These are phyloP conservation scores for Amylocystis lapponica DNA, from an alignment of 768 basidiomycete genomes.

Conservation along the genomic window DNA sequence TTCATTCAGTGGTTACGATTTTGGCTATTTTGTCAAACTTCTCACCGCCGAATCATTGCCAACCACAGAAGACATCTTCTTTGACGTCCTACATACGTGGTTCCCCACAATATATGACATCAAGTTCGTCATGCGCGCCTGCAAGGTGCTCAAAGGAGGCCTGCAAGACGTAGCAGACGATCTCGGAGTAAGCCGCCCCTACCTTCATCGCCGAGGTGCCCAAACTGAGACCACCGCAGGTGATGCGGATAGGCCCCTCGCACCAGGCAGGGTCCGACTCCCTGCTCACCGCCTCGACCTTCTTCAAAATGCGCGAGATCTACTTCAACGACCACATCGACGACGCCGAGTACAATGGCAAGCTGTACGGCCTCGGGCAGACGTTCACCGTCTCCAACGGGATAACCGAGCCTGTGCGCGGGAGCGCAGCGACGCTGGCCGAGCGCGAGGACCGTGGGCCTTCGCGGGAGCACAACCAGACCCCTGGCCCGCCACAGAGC, in stretches of 20 bases:
- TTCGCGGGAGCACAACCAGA: slow-evolving; percentile 51
- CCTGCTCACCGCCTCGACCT: slow-evolving; percentile 86
- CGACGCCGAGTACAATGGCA: slow-evolving; percentile 74
- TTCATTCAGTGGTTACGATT: slow-evolving; percentile 85
- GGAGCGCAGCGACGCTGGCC: slow-evolving; percentile 69
- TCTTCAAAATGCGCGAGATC: slow-evolving; percentile 91
- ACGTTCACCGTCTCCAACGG: slow-evolving; percentile 69
- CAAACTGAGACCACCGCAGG: slow-evolving; percentile 37
- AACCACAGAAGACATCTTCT: slow-evolving; percentile 84
- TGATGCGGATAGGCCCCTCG: slow-evolving; percentile 81
- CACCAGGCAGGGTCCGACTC: slow-evolving; percentile 99
- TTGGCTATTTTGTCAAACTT: slow-evolving; percentile 96
- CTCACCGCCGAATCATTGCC: slow-evolving; percentile 84
- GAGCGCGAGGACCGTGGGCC: slow-evolving; percentile 65
- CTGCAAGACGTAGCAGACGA: slow-evolving; percentile 96
- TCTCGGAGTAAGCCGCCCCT: slow-evolving; percentile 62
- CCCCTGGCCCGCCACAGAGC: slow-evolving; percentile 41
- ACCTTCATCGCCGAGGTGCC: neutral
- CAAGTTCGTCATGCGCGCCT: slow-evolving; percentile 91
- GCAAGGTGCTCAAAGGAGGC: slow-evolving; percentile 78
- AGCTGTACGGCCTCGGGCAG: slow-evolving; percentile 78
- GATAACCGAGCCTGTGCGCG: slow-evolving; percentile 56
- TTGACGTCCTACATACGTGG: slow-evolving; percentile 82
- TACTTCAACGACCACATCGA: slow-evolving; percentile 92
- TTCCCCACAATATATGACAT: slow-evolving; percentile 97